These are phyloP conservation scores for Ilyonectria robusta DNA, from an alignment of 2,329 filamentous ascomycete species.

Conservation along the genomic window DNA sequence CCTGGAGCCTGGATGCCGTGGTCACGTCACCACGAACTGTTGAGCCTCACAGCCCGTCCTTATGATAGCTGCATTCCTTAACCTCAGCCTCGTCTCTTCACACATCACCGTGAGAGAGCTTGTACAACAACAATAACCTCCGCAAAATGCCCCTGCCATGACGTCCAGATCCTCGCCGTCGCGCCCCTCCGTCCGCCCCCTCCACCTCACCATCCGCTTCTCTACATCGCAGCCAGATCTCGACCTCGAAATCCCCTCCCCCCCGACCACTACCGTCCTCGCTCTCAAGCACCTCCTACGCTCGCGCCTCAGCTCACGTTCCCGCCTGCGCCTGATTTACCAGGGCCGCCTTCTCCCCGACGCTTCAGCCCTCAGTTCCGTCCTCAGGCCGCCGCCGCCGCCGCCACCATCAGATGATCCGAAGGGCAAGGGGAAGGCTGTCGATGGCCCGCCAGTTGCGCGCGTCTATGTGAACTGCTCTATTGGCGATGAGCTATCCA, in stretches of 20 bases:
- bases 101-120: constrained; percentile 3
- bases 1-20: constrained; percentile 25
- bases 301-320: constrained; percentile 75
- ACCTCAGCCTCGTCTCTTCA: background rate
- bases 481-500: constrained; percentile 81
- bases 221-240: constrained; percentile 88
- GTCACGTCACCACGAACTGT: constrained; percentile 33
- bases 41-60: constrained; percentile 11
- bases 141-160: constrained; percentile 48
- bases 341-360: constrained; percentile 89
- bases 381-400: constrained; percentile 76
- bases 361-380: constrained; percentile 74
- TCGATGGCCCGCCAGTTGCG: constrained; percentile 65
- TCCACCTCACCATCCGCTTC: constrained; percentile 92
- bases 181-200: constrained; percentile 55
- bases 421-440: constrained; percentile 71
- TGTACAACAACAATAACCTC: background rate
- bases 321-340: constrained; percentile 89
- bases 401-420: constrained; percentile 57
- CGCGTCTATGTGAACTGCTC: constrained; percentile 94
- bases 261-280: constrained; percentile 79
- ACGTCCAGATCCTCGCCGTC: constrained; percentile 39
- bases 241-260: constrained; percentile 79
- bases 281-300: constrained; percentile 89
- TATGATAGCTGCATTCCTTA: background rate